Evolutionary conservation across 768 basidiomycete genomes (phyloP), one percentile per base, ranked within the genome.

Genomic region (Xanthoconium purpureum): DNA sequence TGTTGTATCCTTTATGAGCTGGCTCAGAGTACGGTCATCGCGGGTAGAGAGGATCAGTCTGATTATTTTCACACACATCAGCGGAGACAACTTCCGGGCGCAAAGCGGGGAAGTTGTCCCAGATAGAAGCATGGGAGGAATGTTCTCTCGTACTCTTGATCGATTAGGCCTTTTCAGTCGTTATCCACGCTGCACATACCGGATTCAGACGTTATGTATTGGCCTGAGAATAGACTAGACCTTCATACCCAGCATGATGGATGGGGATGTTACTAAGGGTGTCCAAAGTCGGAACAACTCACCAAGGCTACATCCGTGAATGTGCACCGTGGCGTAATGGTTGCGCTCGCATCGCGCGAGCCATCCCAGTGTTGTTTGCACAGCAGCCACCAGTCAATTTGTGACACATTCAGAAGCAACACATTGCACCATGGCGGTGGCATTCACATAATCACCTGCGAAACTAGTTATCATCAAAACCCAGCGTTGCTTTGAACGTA

Each of bases 61-160:
- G 13, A 18, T 36, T 35, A 10, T n/a, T 28, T 61, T 55, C 56
- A 35, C 45, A 58, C 56, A 35, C 45, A 58, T 29, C 14, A 30
- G 18, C 15, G 32, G 42, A 38, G 37, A 24, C 30, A 32, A 42
- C 15, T 24, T 60, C 15, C 40, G 36, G 28, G n/a, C 37, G 17
- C 20, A 17, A 54, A 36, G 58, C 9, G 33, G 33, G 12, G 33
- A 12, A 35, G 12, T 35, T 12, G 33, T 12, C 33, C 2, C 33
- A 12, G 6, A 12, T 35, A 6, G 33, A 12, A 35, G 24, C 24
- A 24, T 12, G 8, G 33, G 33, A 1, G 9, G 33, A 35, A 35
- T 5, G 33, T 39, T 43, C 18, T 49, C 30, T 35, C n/a, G 32
- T 20, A 13, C 20, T 28, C 44, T 42, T 47, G 47, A 43, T 50